Evolutionary conservation across 176 grass and related monocot genomes (phyloP).

Genomic region (Poa annua): DNA sequence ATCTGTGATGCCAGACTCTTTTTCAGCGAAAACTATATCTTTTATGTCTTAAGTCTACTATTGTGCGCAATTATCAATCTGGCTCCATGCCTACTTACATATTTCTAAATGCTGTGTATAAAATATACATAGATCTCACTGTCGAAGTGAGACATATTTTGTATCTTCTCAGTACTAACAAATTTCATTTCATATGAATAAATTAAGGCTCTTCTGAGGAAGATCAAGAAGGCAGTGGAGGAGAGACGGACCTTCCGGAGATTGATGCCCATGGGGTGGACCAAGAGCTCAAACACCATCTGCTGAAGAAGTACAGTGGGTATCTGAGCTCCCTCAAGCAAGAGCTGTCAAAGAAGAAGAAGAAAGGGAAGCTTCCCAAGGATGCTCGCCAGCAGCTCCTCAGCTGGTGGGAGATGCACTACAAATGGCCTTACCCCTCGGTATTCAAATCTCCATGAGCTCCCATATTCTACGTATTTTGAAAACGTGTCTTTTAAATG

Average conservation of each 20-base stretch:
- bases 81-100: not conserved
- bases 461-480: not conserved
- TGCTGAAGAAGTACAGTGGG: slow-evolving; percentile 97
- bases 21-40: not conserved
- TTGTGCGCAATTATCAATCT: not conserved
- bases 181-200: slow-evolving; percentile 31
- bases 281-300: slow-evolving; percentile 92
- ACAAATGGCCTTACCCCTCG: slow-evolving; percentile 99
- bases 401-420: slow-evolving; percentile 94
- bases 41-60: not conserved
- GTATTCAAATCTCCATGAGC: slow-evolving; percentile 35
- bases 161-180: not conserved
- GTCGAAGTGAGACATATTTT: not conserved
- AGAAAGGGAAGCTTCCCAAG: slow-evolving; percentile 97
- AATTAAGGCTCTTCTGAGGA: slow-evolving; percentile 92
- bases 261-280: slow-evolving; percentile 79
- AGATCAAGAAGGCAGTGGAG: slow-evolving; percentile 87
- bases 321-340: slow-evolving; percentile 97
- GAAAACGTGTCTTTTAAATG: not conserved
- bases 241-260: slow-evolving; percentile 80
- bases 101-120: not conserved
- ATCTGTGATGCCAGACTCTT: not conserved
- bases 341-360: slow-evolving; percentile 98
- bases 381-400: slow-evolving; percentile 93
- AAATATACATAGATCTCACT: not conserved